A percentile compares a stretch with the other conserved stretches of the same genome.
These are phyloP conservation scores for Eimeria brunetti DNA, from an alignment of 169 alveolate species.

Conservation along the genomic window DNA sequence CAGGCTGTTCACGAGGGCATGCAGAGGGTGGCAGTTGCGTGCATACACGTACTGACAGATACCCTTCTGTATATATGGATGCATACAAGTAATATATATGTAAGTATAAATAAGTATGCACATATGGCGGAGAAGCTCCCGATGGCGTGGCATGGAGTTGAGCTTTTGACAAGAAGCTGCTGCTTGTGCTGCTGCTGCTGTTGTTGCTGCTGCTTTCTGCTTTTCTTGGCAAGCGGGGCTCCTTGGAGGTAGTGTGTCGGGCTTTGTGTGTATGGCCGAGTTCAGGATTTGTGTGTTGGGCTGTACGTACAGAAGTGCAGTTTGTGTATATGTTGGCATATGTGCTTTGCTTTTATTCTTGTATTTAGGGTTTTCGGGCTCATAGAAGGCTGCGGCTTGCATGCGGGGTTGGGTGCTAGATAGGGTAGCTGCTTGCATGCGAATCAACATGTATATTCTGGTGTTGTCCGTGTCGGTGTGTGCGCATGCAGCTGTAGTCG, in stretches of 20 bases:
- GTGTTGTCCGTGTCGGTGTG: background rate
- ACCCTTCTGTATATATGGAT: too few relatives aligned
- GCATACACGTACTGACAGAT: too few relatives aligned
- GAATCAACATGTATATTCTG: background rate
- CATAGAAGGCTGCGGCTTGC: background rate
- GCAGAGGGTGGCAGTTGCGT: too few relatives aligned
- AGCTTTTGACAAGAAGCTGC: background rate
- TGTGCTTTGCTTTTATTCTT: background rate
- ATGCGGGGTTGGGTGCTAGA: background rate
- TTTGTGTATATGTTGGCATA: background rate
- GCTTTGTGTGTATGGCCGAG: background rate
- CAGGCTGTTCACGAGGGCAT: too few relatives aligned
- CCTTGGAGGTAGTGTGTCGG: background rate
- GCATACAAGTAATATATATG: too few relatives aligned
- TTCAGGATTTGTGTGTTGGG: background rate
- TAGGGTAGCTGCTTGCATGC: background rate
- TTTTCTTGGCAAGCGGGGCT: too few relatives aligned
- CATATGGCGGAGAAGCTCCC: too few relatives aligned
- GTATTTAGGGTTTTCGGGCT: background rate
- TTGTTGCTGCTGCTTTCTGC: background rate
- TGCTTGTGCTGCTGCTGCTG: background rate
- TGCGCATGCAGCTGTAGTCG: conserved; percentile 53
- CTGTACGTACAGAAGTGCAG: background rate
- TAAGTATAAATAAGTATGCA: too few relatives aligned
- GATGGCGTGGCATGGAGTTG: background rate